Evolutionary conservation across 2,329 filamentous ascomycete species (phyloP), one percentile per base, ranked within the genome.

Genomic region (Parascedosporium putredinis): DNA sequence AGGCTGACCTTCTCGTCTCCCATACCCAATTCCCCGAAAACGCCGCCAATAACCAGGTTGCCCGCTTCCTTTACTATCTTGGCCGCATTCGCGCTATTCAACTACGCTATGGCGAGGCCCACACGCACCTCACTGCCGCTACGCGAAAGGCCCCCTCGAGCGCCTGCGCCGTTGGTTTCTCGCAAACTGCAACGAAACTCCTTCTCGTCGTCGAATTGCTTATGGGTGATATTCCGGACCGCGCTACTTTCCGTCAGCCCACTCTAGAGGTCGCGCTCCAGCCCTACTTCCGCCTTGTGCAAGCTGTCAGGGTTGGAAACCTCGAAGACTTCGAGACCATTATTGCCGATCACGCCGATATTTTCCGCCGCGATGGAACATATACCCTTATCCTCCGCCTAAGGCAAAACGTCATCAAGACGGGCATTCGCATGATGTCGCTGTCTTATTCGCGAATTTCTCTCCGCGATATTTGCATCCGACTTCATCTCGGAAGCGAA

Each of bases 331-430:
- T 98, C 66, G 78, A 95, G 66, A 88, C 83, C 57, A 83, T 86
- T 42, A 90, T 97, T 54, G 84, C 86, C 59, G 78, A 83, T 46
- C 83, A 95, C 63, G 83, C 84, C 51, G 81, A 86, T 42, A 84
- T 83, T 9, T 98, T 97, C 82, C 85, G 88, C 61, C 84, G 86
- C 57, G 93, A 98, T 64, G 88, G 88, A 51, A 97, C 91, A 18
- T 97, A 97, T 73, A 95, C 90, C 9, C 76, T 98, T 51, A 94
- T 97, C 59, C 78, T 97, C 55, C 90, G 93, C 55, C 77, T 98
- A 54, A 84, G 93, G 59, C 93, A 98, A 69, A 98, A 98, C 64
- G 93, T 98, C 62, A 97, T 98, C 80, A 95, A 95, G 76, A 98
- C 93, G 3, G 93, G 93, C 57, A 95, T 98, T 55, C 88, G 93